phyloP scores from a whole-genome alignment of 371 early-diverging fungal species.

The Mortierella sp. region DNA sequence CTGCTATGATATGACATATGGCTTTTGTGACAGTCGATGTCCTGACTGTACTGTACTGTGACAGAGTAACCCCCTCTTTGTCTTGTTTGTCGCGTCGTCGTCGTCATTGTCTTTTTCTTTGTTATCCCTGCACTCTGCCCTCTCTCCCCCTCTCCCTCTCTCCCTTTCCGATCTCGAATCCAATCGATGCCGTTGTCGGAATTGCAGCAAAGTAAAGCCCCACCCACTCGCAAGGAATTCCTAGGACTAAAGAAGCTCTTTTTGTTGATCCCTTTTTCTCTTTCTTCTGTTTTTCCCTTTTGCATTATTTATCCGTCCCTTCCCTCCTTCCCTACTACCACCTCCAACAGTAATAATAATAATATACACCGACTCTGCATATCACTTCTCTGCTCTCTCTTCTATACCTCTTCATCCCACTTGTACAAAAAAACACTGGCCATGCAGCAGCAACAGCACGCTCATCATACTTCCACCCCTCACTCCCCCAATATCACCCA shows the following conservation, averaged over 20 bases:
- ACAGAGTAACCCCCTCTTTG: background rate
- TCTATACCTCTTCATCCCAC: no score
- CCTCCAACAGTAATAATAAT: no score
- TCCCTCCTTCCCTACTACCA: background rate
- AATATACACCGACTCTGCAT: no score
- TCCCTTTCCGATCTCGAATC: background rate
- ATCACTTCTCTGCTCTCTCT: no score
- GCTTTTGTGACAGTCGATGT: no score
- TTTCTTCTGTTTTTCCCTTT: background rate
- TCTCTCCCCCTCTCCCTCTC: conserved; percentile 15
- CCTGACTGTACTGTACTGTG: no score
- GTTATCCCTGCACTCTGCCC: background rate
- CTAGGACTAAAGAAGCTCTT: background rate
- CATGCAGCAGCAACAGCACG: background rate
- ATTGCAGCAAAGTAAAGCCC: background rate
- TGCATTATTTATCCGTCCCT: background rate
- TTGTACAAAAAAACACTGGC: no score
- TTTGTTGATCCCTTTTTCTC: background rate
- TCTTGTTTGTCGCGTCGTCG: background rate
- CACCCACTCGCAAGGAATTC: no score
- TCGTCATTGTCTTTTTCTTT: conserved; percentile 4
- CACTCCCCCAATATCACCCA: background rate
- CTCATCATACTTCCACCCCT: background rate
- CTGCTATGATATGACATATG: no score
- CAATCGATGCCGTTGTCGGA: background rate